phyloP scores from a whole-genome alignment of 1,139 yeast genomes.

The Chernovozyma sophiae-reginae region DNA sequence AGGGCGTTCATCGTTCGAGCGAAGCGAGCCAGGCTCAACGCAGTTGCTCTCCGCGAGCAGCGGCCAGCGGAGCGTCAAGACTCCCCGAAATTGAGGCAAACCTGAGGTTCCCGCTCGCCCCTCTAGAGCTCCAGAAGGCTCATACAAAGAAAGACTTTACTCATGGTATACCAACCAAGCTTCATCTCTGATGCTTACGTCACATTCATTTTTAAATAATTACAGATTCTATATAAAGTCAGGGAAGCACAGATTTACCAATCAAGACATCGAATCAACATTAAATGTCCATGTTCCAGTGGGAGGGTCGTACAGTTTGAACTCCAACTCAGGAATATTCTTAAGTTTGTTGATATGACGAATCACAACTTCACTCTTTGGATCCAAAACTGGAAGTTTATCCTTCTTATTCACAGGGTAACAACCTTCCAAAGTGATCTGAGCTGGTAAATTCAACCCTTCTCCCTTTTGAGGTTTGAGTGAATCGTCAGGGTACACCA shows the following conservation, averaged over 20 bases:
- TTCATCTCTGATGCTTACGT: not conserved
- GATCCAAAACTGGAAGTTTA: constrained; percentile 71
- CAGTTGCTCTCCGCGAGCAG: no score
- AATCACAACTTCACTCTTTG: constrained; percentile 65
- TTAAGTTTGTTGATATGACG: constrained; percentile 69
- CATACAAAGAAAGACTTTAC: not conserved
- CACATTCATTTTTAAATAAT: not conserved
- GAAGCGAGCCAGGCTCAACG: no score
- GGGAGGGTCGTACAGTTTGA: constrained; percentile 70
- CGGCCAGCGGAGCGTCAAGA: no score
- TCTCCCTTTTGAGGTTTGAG: constrained; percentile 65
- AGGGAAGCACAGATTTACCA: no score
- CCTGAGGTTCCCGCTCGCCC: no score
- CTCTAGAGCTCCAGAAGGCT: no score
- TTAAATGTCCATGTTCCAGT: constrained; percentile 82
- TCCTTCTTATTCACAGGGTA: constrained; percentile 75
- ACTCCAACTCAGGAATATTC: constrained; percentile 54
- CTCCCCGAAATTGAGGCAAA: no score
- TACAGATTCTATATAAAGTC: not conserved
- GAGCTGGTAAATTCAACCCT: constrained; percentile 76
- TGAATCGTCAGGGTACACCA: constrained; percentile 71
- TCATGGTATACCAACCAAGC: not conserved
- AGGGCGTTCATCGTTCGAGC: no score
- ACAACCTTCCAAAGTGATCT: constrained; percentile 70
- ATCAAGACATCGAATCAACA: constrained; percentile 28